Conservation (phyloP, 2,329 filamentous ascomycete species). For the Whalleya microplaca region DNA sequence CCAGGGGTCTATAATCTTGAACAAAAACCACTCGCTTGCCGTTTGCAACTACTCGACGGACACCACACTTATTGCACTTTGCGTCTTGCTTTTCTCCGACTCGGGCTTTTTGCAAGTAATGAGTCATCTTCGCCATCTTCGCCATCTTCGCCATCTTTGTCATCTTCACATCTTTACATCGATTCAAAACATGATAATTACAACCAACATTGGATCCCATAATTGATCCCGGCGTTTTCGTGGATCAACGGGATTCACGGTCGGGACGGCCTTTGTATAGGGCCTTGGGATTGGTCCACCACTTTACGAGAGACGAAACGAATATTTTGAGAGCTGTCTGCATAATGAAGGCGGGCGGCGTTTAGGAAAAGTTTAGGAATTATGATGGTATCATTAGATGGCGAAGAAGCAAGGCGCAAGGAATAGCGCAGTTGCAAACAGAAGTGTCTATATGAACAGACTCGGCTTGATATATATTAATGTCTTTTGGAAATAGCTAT, state of each 20-base stretch:
- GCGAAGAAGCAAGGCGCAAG: neutral
- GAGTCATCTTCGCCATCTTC: neutral
- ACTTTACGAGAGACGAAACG: neutral
- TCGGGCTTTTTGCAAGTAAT: slow-evolving; percentile 1
- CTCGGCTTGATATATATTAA: neutral
- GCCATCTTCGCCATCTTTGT: neutral
- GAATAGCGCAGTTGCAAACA: neutral
- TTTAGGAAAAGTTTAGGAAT: neutral
- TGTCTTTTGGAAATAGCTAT: neutral
- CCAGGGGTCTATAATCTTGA: slow-evolving; percentile 10
- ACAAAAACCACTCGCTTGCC: slow-evolving; percentile 12
- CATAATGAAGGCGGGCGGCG: neutral
- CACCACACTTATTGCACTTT: slow-evolving; percentile 9
- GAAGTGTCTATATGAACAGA: neutral
- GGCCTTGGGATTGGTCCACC: neutral
- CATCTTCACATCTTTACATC: neutral
- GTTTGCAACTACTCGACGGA: slow-evolving; percentile 15
- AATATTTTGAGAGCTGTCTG: neutral
- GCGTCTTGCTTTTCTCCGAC: slow-evolving; percentile 7
- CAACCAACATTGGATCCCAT: neutral
- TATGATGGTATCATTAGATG: neutral
- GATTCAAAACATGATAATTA: neutral
- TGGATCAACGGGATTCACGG: neutral
- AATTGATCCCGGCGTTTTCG: neutral
- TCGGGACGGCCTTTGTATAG: neutral